Base-by-base conservation (phyloP, 2,329 filamentous ascomycete species). In the Harringtonia lauricola region DNA sequence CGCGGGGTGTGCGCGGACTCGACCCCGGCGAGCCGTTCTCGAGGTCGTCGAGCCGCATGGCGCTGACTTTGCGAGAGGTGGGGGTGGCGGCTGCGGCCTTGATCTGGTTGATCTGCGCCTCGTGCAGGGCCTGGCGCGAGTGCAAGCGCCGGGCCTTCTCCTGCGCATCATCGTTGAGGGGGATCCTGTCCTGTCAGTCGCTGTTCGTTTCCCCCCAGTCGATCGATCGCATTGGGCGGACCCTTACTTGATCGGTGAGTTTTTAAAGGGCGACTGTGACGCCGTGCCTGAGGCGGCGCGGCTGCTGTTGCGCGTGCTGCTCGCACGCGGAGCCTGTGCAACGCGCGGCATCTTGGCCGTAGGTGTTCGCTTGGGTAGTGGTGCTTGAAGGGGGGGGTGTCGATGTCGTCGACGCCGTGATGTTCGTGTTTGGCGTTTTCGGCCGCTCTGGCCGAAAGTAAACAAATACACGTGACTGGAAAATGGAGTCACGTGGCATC, bases 111-210 rank as follows among this genome's bases (percentile, higher is more conserved):
- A 94, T 86, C 60, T 95, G 89, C 54, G 82, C 82, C 61, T 94
- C 86, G 60, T 95, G 84, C 26, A 86, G 77, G 29, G 86, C 87
- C 65, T 94, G 86, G 57, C 92, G 82, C 49, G 86, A 88, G 58
- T 92, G 84, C 57, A 90, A 71, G 40, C 92, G 83, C 54, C 83
- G 82, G 39, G 88, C 89, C 64, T 94, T 95, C 66, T 98, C 92
- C 54, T 83, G 79, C 48, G 79, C 81, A 71, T 98, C 92, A 67
- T 98, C 92, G 67, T 96, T 96, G 50, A 98, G 77, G 30, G 92
- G 89, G 47, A 98, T 94, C 61, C 87, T 94, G 55, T 7, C 21
- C 9, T 8, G 21, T 38, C 18, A 22, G 18, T 26, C 21, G 26
- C 6, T n/a, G 9, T n/a, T 17, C 13, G 12, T 17, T 15, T 18